Evolutionary conservation across 805 yeast genomes (phyloP), one percentile per base, ranked within the genome.

Genomic region (Sugiyamaella valdiviana): DNA sequence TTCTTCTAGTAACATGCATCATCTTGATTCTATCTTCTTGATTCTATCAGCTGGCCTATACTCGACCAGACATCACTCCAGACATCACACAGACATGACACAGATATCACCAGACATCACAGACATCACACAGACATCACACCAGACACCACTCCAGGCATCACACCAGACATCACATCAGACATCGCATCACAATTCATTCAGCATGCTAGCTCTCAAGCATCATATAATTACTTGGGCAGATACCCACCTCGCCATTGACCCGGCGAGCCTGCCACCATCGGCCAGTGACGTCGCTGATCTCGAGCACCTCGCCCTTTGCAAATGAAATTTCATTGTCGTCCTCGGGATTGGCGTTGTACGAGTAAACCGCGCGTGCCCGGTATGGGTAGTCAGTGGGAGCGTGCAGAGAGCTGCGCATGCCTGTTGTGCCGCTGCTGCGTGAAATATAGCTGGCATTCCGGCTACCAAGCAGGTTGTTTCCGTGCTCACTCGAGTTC

Each of bases 211-310:
- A 23, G 17, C 20, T 24, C 17, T 43, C 46, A 23, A 89, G 72
- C 66, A 86, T 86, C 42, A 91, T 90, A 63, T 91, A 91, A 67
- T 91, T 93, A 59, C 95, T 83, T 44, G 99, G 98, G 66, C 96
- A 89, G 60, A 91, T 91, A 57, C 98, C 99, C 39, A 88, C 85
- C 64, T 89, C 93, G 29, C 99, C 99, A 57, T 80, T 84, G 6
- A 83, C 75, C 61, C 90, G 79, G 65, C 85, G 80, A 37, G 96
- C 97, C 69, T 89, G 96, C 98, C 98, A 91, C 99, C 99, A 91
- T 69, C 95, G 82, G 41, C 97, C 97, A 56, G 85, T 85, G 49
- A 88, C 87, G 62, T 91, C 97, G 57, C 87, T 87, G 29, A 91
- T 95, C 60, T 83, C 88, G 65, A 91, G 75, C n/a, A 88, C 71